Evolutionary conservation across 768 basidiomycete species (phyloP), one percentile per base, ranked within the genome.

Genomic region (Leucosporidium creatinivorum): DNA sequence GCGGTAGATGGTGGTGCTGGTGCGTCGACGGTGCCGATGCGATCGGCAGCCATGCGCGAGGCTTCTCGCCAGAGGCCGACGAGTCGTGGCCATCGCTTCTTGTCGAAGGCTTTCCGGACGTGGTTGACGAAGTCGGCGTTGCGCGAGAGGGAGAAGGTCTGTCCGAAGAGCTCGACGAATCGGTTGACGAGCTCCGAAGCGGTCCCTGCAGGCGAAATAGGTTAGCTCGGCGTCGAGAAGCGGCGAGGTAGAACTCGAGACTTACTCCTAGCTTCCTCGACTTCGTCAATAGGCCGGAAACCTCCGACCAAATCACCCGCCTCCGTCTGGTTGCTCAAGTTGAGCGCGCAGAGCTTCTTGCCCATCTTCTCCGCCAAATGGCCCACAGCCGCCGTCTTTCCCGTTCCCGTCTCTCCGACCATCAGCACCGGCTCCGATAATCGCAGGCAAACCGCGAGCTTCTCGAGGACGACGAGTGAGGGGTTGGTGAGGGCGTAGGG

Each of bases 351-450:
- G 44, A 99, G 83, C 0, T 87, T 85, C 17, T 85, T 84, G 10
- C 82, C 83, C 33, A 96, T 83, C n/a, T 89, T 78, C 3, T 86
- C 82, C 17, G 96, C 88, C 36, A 98, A 82, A 74, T 96, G 86
- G 4, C 92, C 89, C 21, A 99, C 85, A 25, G 86, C 84, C 61
- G 93, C 93, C 0, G 96, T 99, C 79, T 99, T 99, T 19, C 96
- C 96, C 1, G 96, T 99, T n/a, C 96, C 96, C 3, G 96, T 99
- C 80, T 99, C 96, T 56, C 96, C 96, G 0, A 93, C 92, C 30
- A 99, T 83, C 12, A 99, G 83, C 7, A 93, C 81, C 7, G 96
- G 92, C 75, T 99, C 96, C 19, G 79, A 79, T 56, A 88, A 80
- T 0, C 86, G 81, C 56, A 92, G 81, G 0, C 88, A 84, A 26